These are phyloP conservation scores for Dipodascus albidus DNA, from an alignment of 805 yeast genomes.

Conservation along the genomic window DNA sequence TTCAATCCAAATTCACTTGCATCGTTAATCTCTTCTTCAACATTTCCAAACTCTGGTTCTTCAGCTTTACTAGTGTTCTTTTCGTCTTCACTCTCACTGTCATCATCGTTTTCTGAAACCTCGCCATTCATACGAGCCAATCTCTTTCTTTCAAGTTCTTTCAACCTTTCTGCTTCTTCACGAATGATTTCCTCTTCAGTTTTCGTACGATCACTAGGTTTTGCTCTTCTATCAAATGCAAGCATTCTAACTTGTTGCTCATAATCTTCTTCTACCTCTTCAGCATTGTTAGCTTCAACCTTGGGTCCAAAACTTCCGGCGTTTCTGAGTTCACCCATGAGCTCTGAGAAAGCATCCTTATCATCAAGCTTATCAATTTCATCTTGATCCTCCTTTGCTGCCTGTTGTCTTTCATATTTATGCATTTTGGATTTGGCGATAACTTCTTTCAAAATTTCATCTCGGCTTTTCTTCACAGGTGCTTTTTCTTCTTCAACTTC, in stretches of 20 bases:
- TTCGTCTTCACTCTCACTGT: conserved; percentile 36
- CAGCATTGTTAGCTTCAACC: conserved; percentile 3
- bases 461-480: conserved; percentile 26
- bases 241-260: conserved; percentile 28
- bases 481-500: conserved; percentile 30
- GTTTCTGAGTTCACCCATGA: conserved; percentile 20
- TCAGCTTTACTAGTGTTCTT: conserved; percentile 27
- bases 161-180: conserved; percentile 23
- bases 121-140: conserved; percentile 28
- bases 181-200: conserved; percentile 31
- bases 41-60: conserved; percentile 16
- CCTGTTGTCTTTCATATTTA: conserved; percentile 30
- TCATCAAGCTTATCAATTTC: conserved; percentile 28
- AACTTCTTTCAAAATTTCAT: conserved; percentile 33
- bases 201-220: conserved; percentile 31
- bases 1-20: conserved; percentile 28
- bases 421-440: conserved; percentile 33
- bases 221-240: conserved; percentile 30
- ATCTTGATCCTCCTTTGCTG: conserved; percentile 26
- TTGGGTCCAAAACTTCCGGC: conserved; percentile 7
- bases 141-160: conserved; percentile 26
- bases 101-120: conserved; percentile 17
- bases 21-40: conserved; percentile 28
- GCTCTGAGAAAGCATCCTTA: conserved; percentile 23
- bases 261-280: conserved; percentile 20